Evolutionary conservation across 2,329 filamentous ascomycete species (phyloP), one percentile per base, ranked within the genome.

Genomic region (Aquanectria penicillioides): DNA sequence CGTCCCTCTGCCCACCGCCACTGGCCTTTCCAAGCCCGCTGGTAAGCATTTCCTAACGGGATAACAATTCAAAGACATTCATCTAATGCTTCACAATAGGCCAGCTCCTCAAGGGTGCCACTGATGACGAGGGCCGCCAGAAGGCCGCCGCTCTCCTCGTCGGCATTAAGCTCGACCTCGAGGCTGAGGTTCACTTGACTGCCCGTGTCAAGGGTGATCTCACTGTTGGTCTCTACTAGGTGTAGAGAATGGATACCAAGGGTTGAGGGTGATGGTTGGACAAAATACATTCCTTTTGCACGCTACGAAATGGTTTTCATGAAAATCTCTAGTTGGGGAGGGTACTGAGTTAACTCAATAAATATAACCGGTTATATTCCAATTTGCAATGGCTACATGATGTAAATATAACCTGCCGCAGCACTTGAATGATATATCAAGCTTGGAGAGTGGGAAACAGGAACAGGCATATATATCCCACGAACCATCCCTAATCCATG

Each of bases 151-250:
- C 83, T 2, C 77, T 88, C 34, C 78, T 87, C 66, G 79, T 88
- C 25, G 85, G 85, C 56, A 86, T 87, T 76, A 87, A 88, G 77
- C 77, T 88, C 23, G 85, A 88, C 69, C 74, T 88, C 18, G 85
- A 88, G 70, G 85, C 85, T 9, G 85, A 88, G 70, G 82, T 87
- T 34, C 84, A 88, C 69, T 73, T 88, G 62, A 87, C 84, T 12
- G 85, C 85, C 34, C 74, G 85, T 47, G 79, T 87, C 57, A 78
- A 84, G 37, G 85, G 86, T 79, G 85, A 88, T 69, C 86, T 87
- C 66, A 80, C 82, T 13, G 80, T 88, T 38, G 67, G 67, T 26
- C 66, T 69, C 13, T 69, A 69, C 63, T 69, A 69, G 38, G n/a
- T 4, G 23, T n/a, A 28, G 7, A 9, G 3, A 6, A 17, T 43